A percentile compares a stretch with the other conserved stretches of the same genome.
phyloP scores from a whole-genome alignment of 176 grass and related monocot species.

The Bonia amplexicaulis region DNA sequence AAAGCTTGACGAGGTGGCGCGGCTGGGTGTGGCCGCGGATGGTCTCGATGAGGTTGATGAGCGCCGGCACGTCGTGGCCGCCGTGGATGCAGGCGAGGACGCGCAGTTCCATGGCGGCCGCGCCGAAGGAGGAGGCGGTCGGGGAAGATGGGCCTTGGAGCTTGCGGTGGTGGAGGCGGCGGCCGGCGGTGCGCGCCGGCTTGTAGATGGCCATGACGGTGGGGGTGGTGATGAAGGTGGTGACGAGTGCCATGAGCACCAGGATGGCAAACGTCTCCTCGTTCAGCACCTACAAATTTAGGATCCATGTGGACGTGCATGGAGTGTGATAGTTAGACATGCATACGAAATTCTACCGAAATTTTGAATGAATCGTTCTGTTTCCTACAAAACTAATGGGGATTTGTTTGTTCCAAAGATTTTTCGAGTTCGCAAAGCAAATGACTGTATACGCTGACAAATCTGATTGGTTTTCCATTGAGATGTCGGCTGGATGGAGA shows the following conservation, averaged over 20 bases:
- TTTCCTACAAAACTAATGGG: too few relatives aligned
- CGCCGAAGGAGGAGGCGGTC: neutral
- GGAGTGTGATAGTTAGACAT: too few relatives aligned
- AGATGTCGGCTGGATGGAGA: too few relatives aligned
- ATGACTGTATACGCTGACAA: too few relatives aligned
- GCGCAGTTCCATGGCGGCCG: conserved; percentile 53
- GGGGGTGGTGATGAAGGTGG: conserved; percentile 87
- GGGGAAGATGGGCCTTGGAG: conserved; percentile 47
- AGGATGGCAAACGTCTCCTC: conserved; percentile 85
- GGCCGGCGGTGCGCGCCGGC: conserved; percentile 41
- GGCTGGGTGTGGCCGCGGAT: conserved; percentile 54
- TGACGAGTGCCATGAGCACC: conserved; percentile 82
- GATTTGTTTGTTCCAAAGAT: too few relatives aligned
- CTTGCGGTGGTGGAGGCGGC: conserved; percentile 53
- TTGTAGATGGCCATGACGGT: conserved; percentile 84
- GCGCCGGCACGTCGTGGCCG: conserved; percentile 50
- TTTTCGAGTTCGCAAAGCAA: too few relatives aligned
- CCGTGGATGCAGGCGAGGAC: conserved; percentile 71
- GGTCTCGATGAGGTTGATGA: conserved; percentile 82
- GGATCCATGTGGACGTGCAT: neutral
- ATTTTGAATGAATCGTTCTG: too few relatives aligned
- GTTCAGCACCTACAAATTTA: conserved; percentile 55
- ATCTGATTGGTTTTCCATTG: too few relatives aligned
- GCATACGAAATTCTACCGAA: too few relatives aligned
- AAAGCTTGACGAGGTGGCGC: conserved; percentile 57